These are phyloP conservation scores for Phytophthora litchii DNA, from an alignment of 352 stramenopile genomes.

Conservation along the genomic window DNA sequence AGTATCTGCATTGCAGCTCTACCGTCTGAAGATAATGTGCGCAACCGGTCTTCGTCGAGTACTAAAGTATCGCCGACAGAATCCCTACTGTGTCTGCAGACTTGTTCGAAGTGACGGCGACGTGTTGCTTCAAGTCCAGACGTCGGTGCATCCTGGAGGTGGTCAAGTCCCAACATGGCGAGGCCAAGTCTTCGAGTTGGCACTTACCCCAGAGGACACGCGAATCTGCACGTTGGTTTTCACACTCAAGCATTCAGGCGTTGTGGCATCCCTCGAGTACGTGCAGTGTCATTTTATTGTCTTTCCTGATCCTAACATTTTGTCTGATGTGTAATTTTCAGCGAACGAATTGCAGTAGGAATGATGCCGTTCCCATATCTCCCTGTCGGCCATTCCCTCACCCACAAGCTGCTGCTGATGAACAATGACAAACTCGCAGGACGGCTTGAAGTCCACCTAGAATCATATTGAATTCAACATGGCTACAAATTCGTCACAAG, in stretches of 20 bases:
- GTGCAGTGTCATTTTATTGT: conserved; percentile 5
- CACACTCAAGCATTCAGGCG: conserved; percentile 28
- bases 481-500: conserved; percentile 17
- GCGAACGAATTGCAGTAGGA: conserved; percentile 30
- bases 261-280: conserved; percentile 32
- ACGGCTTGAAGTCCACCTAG: conserved; percentile 27
- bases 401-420: conserved; percentile 33
- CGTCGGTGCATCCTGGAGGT: conserved; percentile 28
- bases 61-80: conserved; percentile 25
- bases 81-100: conserved; percentile 34
- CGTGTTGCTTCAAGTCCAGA: conserved; percentile 25
- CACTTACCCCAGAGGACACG: conserved; percentile 24
- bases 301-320: conserved; percentile 1
- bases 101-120: conserved; percentile 30
- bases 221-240: conserved; percentile 35
- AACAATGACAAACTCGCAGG: conserved; percentile 31
- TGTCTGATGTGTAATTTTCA: conserved; percentile 7
- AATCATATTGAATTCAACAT: conserved; percentile 29
- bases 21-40: conserved; percentile 30
- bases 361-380: conserved; percentile 34
- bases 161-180: conserved; percentile 29
- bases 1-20: conserved; percentile 21
- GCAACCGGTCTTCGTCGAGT: conserved; percentile 24
- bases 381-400: conserved; percentile 20
- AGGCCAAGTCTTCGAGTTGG: conserved; percentile 34